Evolutionary conservation across 192 early-diverging fungal genomes (phyloP).

Genomic region (Allomyces macrogynus): DNA sequence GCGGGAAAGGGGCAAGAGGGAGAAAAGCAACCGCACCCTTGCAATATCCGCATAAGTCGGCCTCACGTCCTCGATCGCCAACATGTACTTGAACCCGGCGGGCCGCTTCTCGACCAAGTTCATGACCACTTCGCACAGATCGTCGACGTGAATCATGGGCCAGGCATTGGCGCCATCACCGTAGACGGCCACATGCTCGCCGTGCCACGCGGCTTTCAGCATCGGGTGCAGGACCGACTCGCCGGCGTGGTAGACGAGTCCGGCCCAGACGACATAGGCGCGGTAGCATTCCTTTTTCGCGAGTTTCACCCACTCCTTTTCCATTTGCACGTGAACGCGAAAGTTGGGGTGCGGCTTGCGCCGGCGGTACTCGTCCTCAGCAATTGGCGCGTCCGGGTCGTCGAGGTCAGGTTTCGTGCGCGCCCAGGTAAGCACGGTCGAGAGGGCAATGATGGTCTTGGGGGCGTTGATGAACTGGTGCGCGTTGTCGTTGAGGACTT

Average conservation of each 20-base stretch:
- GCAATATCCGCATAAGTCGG: conserved; percentile 27
- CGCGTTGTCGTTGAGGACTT: conserved; percentile 21
- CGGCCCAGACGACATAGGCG: conserved; percentile 30
- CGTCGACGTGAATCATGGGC: conserved; percentile 35
- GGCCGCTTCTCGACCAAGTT: conserved; percentile 31
- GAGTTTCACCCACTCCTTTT: conserved; percentile 31
- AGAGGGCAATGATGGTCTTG: conserved; percentile 32
- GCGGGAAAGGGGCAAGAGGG: background rate
- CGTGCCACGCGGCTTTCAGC: conserved; percentile 38
- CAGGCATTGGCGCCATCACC: conserved; percentile 32
- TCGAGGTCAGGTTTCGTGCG: conserved; percentile 35
- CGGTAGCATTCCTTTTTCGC: conserved; percentile 29
- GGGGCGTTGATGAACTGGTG: conserved; percentile 26
- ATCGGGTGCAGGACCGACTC: conserved; percentile 35
- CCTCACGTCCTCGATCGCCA: conserved; percentile 38
- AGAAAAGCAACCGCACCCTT: conserved; percentile 11
- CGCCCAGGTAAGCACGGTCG: conserved; percentile 40
- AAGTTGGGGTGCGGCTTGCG: conserved; percentile 38
- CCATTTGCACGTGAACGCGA: conserved; percentile 24
- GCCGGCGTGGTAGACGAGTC: conserved; percentile 31
- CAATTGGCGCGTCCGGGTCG: conserved; percentile 27
- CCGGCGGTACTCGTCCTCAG: conserved; percentile 37
- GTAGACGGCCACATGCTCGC: conserved; percentile 25
- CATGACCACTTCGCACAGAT: conserved; percentile 29
- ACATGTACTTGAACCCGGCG: conserved; percentile 21